Base-by-base conservation (phyloP, 306 rosid species). In the Argentina anserina region DNA sequence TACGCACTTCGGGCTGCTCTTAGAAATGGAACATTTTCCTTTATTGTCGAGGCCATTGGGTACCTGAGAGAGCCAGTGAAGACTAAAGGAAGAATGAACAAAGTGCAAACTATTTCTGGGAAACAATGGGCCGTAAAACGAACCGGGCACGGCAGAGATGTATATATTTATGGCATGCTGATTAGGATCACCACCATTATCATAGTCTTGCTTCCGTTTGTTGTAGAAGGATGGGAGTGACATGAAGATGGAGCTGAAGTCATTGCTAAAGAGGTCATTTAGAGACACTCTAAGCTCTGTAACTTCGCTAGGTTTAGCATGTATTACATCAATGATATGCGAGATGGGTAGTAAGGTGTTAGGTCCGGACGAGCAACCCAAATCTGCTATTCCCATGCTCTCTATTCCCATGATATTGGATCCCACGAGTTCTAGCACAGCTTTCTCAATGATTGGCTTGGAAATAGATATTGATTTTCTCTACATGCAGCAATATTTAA, bases 361-460 rank as follows among this genome's bases (percentile, higher is more conserved):
- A 29, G 96, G 96, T 10, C 97, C 98, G 1, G 93, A 86, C 18
- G 97, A 89, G 53, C 98, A 90, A 15, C 98, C 98, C 63, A 93
- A 81, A 71, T 93, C 98, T 0, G 88, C 98, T 20, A 93, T 86
- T 26, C 82, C 81, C 81, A 93, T 79, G 83, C 83, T 90, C 52
- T 46, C 53, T 47, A 47, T 47, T 47, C 58, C 26, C 59, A 21
- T 21, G 29, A 26, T 7, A 14, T 33, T 72, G 41, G 80, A 67
- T 29, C 62, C 4, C 50, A 89, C 7, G 1, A 78, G 21, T 56
- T 85, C 4, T 13, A 55, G 49, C 2, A 93, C 68, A 3, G 90
- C 92, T 69, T 80, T 82, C 68, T 65, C 65, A 1, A 46, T 81
- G 29, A 89, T 71, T 20, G 75, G 45, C 78, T 55, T 76, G 53